Conservation (phyloP, 1,284 basidiomycete genomes). For the Ustilago tritici region DNA sequence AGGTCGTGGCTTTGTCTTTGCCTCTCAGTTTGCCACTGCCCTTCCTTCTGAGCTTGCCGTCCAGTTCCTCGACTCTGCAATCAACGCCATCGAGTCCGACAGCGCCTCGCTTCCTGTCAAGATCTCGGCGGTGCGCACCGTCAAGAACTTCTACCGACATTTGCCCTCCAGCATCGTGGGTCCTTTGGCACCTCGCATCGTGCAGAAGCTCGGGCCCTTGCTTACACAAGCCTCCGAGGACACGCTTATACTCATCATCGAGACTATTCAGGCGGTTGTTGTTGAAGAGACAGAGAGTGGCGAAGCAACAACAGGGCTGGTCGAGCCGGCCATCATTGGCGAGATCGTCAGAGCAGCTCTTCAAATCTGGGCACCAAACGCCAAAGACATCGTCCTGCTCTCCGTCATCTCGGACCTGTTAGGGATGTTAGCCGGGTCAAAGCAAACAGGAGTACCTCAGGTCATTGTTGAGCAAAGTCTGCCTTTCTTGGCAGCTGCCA, state of each 20-base stretch:
- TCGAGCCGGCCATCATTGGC: conserved; percentile 46
- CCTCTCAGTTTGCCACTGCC: conserved; percentile 84
- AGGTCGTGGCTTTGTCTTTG: conserved; percentile 93
- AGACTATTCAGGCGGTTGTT: conserved; percentile 82
- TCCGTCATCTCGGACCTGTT: conserved; percentile 88
- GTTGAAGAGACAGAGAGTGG: conserved; percentile 75
- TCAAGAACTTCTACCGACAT: conserved; percentile 72
- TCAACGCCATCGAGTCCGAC: conserved; percentile 82
- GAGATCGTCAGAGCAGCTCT: conserved; percentile 73
- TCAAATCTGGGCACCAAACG: conserved; percentile 76
- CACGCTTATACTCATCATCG: conserved; percentile 88
- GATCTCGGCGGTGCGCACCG: conserved; percentile 80
- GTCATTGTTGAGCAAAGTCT: conserved; percentile 80
- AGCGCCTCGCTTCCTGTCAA: conserved; percentile 85
- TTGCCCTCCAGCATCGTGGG: conserved; percentile 73
- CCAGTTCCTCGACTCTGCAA: conserved; percentile 83
- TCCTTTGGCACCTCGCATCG: conserved; percentile 79
- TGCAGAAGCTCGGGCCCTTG: conserved; percentile 86
- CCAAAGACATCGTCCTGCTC: conserved; percentile 86
- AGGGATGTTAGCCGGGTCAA: conserved; percentile 73
- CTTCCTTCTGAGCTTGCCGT: conserved; percentile 76
- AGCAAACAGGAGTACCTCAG: conserved; percentile 76
- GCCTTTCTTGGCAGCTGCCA: conserved; percentile 78
- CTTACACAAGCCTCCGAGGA: conserved; percentile 84
- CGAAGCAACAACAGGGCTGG: conserved; percentile 21